Base-by-base conservation (phyloP, 2,329 filamentous ascomycete species). In the Fusarium tuaranense region DNA sequence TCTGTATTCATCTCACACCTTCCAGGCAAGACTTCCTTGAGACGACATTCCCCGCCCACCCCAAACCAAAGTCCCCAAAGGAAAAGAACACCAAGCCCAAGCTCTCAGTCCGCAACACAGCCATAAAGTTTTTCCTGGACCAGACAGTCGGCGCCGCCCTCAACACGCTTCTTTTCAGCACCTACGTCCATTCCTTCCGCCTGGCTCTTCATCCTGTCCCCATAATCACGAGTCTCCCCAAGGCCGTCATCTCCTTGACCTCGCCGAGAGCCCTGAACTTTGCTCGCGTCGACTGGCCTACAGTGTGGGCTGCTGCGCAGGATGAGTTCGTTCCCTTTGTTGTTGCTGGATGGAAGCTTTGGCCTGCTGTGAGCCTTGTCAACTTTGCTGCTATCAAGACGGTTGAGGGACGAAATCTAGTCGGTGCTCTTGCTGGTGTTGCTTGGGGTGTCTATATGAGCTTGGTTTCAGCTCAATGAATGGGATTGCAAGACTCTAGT, bases 391-490 rank as follows among this genome's bases (percentile, higher is more conserved):
- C 89, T 22, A 84, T 95, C 69, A 88, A 93, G 73, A 93, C 92
- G n/a, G 89, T 95, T 5, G 89, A 95, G 78, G 88, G 88, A 63
- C 87, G 94, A 41, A 92, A 93, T 61, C 83, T 95, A 38, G 88
- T 95, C 71, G 93, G 91, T n/a, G 90, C 91, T 74, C 81, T 92
- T 61, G 93, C 92, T 20, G 93, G 94, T 7, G 87, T 96, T 27
- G 88, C 86, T 16, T 96, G 94, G 94, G 92, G 92, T 0, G 86
- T 95, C 48, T 95, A 94, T 81, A 85, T 95, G 83, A 94, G 92
- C 79, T 83, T 95, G 78, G 82, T 90, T 73, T 88, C 87, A 20
- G 80, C 81, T 13, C 72, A 75, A 62, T 83, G 70, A 77, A 41
- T 51, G 9, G 8, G 6, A 8, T 7, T 30, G 16, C 30, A 34